Base-by-base conservation (phyloP, 1,284 basidiomycete species). In the Melampsora americana region DNA sequence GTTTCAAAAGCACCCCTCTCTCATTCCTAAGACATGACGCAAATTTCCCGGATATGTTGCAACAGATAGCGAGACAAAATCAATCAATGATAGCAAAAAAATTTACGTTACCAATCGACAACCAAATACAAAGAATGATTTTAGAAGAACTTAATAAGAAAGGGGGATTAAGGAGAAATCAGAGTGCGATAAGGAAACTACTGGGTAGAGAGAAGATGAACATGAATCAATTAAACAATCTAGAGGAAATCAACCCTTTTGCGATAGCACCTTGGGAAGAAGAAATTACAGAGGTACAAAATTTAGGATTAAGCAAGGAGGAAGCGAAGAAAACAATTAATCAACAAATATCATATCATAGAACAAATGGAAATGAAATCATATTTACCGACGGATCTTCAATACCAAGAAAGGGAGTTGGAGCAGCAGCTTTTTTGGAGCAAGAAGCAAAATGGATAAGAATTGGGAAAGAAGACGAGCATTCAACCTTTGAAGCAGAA, bases 341-440 rank as follows among this genome's bases (percentile, higher is more conserved):
- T 11, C 20, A 11, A 20, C 46, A 48, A 48, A 11, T 48, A 48
- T 20, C 11, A 20, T 11, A 48, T 11, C 11, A 48, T 11, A 48
- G 11, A 11, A 11, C 11, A 48, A 20, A 11, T 61, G 59, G 23
- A 14, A 11, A 61, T 26, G 11, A 9, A 14, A 61, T 26, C 59
- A 61, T 65, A 32, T 60, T 69, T 32, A 28, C 26, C 20, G 53
- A 69, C 59, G 67, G 67, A 16, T 69, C 50, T 18, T 35, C 32
- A 26, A n/a, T 53, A n/a, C 50, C 48, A 39, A 50, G 26, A 39
- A 69, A 69, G 26, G 67, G 67, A 35, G 67, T 46, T 5, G 53
- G 14, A 9, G 67, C 46, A 32, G 67, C 67, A 39, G 67, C 67
- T 11, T 11, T 20, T 48, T 48, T 20, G 20, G 20, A 11, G 20